Base-by-base conservation (phyloP, 2,329 filamentous ascomycete genomes). In the Cladophialophora chaetospira region DNA sequence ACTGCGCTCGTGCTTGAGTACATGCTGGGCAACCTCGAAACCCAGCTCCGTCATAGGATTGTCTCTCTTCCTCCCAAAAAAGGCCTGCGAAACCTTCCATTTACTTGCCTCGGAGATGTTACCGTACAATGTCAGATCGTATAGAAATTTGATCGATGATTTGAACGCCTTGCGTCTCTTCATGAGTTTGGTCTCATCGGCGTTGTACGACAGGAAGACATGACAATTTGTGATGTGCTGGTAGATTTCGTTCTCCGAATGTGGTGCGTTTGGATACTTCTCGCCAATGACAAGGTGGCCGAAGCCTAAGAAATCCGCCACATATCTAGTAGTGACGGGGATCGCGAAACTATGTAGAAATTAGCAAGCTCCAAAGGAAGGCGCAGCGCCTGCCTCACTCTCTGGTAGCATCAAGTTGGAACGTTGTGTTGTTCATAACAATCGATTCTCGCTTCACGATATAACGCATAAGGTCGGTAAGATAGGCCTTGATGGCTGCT, bases 151-250 rank as follows among this genome's bases (percentile, higher is more conserved):
- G 15, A 23, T 42, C 38, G 38, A 42, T 10, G 38, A 19, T 23
- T 19, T n/a, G 38, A 42, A 42, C 5, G 38, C 38, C 38, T 42
- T 42, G 17, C 38, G 38, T 19, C 38, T n/a, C 38, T 42, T 42
- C 10, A 42, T 9, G 15, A 42, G 21, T 19, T 42, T 42, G 8
- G 38, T 42, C 21, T 42, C 38, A 5, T 42, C 38, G 11, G 38
- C 38, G 38, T 42, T 42, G 17, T 42, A 42, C 15, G 38, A 42
- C 15, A 42, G 38, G 6, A 42, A 42, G 11, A 42, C 38, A 5
- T 42, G 38, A 42, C 38, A 42, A 5, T 42, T 42, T 11, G 38
- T 42, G 15, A 42, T 42, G 10, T 42, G 38, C 38, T 42, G 38
- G 38, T 42, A 42, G 2, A 42, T 42, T 19, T 42, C 15, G 38